Conservation (phyloP, 2,329 filamentous ascomycete genomes). For the Cercospora sp. region DNA sequence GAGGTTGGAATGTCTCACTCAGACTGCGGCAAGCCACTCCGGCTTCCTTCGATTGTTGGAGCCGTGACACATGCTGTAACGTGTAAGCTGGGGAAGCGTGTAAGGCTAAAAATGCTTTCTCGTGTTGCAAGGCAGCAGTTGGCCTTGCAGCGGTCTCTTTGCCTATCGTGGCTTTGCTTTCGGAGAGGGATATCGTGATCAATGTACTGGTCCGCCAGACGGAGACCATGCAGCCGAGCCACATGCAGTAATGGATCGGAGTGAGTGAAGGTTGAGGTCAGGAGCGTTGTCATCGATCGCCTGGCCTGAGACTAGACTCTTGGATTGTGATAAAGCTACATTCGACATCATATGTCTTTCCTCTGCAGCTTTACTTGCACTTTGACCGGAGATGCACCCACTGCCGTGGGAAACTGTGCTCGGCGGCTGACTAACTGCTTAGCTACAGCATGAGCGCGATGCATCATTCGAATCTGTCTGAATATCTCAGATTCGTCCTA, state of each 20-base stretch:
- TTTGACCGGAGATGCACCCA: no score
- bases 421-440: no score
- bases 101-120: background rate
- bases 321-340: no score
- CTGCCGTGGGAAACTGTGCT: no score
- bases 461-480: no score
- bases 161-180: background rate
- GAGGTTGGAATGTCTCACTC: background rate
- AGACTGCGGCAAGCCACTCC: background rate
- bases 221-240: background rate
- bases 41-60: slow-evolving; percentile 5
- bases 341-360: no score
- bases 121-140: background rate
- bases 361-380: no score
- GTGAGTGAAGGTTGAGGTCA: background rate
- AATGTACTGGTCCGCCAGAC: background rate
- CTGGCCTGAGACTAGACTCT: background rate
- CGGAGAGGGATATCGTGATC: background rate
- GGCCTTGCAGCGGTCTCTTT: background rate
- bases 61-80: slow-evolving; percentile 2
- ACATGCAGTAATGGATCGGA: background rate
- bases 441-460: no score
- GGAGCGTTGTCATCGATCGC: background rate
- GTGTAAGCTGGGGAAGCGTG: background rate
- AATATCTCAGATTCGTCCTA: no score